phyloP scores from a whole-genome alignment of 768 basidiomycete species.

The Boletus tylopilopsis region DNA sequence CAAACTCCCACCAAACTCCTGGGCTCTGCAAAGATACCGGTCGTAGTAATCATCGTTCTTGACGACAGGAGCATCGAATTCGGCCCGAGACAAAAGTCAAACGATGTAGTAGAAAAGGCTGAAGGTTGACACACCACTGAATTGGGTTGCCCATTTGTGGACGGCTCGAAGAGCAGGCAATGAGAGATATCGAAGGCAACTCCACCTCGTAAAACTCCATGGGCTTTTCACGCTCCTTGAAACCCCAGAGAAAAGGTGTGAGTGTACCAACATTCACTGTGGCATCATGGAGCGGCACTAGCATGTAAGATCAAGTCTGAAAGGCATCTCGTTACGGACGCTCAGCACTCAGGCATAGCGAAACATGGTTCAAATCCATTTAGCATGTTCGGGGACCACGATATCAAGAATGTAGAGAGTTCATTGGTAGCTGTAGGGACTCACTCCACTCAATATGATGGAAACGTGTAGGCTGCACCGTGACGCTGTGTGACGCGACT shows the following conservation, averaged over 20 bases:
- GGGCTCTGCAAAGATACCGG: conserved; percentile 94
- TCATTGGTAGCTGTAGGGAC: conserved; percentile 97
- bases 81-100: conserved; percentile 53
- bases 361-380: conserved; percentile 97
- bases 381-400: conserved; percentile 92
- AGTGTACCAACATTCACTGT: conserved; percentile 98
- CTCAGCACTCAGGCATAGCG: too few species aligned
- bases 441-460: too few species aligned
- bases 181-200: conserved; percentile 98
- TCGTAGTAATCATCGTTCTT: conserved; percentile 98
- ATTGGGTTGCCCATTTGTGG: conserved; percentile 97
- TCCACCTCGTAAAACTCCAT: conserved; percentile 99
- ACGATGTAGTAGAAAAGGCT: background rate
- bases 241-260: conserved; percentile 99
- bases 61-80: conserved; percentile 96
- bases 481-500: too few species aligned
- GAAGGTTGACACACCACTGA: conserved; percentile 84
- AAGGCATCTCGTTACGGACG: background rate
- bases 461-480: too few species aligned
- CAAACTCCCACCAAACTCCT: conserved; percentile 95
- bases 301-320: conserved; percentile 88
- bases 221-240: conserved; percentile 99
- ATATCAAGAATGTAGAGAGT: conserved; percentile 94
- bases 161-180: conserved; percentile 96
- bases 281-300: too few species aligned